Percentiles rank a stretch among this genome's conserved stretches.
These are phyloP conservation scores for Cryptococcus neoformans DNA, from an alignment of 1,284 basidiomycete species.

Conservation along the genomic window DNA sequence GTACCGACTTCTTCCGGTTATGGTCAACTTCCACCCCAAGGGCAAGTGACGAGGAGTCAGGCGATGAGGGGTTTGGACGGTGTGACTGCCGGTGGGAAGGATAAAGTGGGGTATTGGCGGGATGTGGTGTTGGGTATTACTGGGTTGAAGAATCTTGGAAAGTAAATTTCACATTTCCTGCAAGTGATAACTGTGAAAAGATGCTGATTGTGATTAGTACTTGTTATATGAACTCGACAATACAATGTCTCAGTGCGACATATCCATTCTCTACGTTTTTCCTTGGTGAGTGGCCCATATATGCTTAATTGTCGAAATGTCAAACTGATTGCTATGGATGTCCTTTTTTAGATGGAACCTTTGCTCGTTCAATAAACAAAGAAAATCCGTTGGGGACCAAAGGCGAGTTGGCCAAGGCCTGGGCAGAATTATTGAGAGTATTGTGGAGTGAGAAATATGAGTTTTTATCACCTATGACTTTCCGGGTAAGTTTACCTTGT, in stretches of 20 bases:
- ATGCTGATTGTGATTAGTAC: constrained; percentile 53
- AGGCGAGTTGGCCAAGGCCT: constrained; percentile 76
- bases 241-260: constrained; percentile 92
- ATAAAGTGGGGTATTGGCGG: constrained; percentile 67
- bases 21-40: background rate
- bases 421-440: constrained; percentile 76
- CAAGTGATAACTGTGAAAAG: background rate
- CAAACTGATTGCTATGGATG: background rate
- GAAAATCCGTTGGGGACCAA: constrained; percentile 85
- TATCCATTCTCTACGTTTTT: constrained; percentile 89
- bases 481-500: constrained; percentile 60
- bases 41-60: constrained; percentile 13
- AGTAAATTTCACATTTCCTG: constrained; percentile 49
- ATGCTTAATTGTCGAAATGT: background rate
- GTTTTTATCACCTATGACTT: constrained; percentile 77
- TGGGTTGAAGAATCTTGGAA: constrained; percentile 93
- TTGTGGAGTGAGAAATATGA: constrained; percentile 87
- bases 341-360: constrained; percentile 65
- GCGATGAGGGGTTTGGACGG: constrained; percentile 35
- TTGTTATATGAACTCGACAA: constrained; percentile 98
- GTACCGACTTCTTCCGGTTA: background rate
- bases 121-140: constrained; percentile 74
- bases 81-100: constrained; percentile 26
- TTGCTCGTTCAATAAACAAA: constrained; percentile 83
- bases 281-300: constrained; percentile 56